Conservation (phyloP, 495 filamentous ascomycete genomes). For the Penicillium paxilli region DNA sequence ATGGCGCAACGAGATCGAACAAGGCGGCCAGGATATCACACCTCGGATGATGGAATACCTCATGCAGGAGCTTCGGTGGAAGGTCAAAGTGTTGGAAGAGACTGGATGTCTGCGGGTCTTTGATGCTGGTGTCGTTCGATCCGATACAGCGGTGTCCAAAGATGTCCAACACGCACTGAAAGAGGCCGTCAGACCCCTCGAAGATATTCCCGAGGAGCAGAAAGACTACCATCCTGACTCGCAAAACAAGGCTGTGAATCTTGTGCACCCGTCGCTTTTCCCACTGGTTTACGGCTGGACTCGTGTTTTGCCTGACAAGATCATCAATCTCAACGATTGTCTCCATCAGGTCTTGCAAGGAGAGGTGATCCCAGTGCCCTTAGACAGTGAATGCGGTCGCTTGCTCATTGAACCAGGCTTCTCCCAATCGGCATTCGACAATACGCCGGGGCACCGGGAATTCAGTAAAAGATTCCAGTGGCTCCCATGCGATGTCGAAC, state of each 20-base stretch:
- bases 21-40: neutral
- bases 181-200: neutral
- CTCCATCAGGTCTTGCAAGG: neutral
- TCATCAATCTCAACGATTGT: neutral
- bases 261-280: neutral
- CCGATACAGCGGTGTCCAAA: neutral
- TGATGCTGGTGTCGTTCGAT: neutral
- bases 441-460: no score
- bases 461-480: neutral
- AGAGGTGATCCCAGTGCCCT: neutral
- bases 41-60: neutral
- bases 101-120: neutral
- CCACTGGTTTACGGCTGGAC: neutral
- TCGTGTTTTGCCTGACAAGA: neutral
- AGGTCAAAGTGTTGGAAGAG: neutral
- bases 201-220: neutral
- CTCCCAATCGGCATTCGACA: no score
- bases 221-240: neutral
- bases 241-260: neutral
- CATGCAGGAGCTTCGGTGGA: neutral
- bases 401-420: no score
- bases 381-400: neutral
- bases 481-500: slow-evolving; percentile 27
- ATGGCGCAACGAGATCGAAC: neutral
- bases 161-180: neutral